Evolutionary conservation across 495 filamentous ascomycete species (phyloP).

Genomic region (Aspergillus kassunensis): DNA sequence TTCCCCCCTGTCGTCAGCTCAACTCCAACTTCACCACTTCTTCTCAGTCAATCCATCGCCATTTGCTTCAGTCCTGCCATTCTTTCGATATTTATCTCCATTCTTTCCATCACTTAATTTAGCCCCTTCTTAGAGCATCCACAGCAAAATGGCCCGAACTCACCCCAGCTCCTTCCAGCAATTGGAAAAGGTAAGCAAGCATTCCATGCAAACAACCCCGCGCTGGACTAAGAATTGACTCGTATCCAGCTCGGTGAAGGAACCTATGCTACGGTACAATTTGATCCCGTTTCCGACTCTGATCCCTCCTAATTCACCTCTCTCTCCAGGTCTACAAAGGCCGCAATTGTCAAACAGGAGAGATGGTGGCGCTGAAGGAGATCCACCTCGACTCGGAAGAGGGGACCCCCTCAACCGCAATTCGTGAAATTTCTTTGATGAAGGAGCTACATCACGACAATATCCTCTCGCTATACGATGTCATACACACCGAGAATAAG

Average conservation of each 20-base stretch:
- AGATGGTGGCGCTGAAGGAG: constrained; percentile 95
- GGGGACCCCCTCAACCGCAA: constrained; percentile 92
- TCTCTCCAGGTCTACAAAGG: constrained; percentile 86
- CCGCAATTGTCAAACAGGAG: constrained; percentile 88
- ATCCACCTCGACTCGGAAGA: constrained; percentile 98
- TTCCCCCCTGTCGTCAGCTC: neutral
- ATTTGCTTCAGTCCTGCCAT: neutral
- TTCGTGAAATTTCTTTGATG: constrained; percentile 97
- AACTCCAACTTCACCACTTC: neutral
- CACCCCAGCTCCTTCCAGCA: constrained; percentile 90
- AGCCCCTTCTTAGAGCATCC: neutral
- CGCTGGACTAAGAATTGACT: neutral
- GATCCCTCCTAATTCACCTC: constrained; percentile 9
- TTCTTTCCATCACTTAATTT: neutral
- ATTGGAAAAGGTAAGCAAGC: constrained; percentile 68
- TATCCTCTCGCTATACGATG: constrained; percentile 94
- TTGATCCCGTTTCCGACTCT: neutral
- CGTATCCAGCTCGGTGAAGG: constrained; percentile 76
- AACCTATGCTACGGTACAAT: constrained; percentile 91
- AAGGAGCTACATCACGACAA: constrained; percentile 98
- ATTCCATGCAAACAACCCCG: neutral
- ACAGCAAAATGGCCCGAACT: constrained; percentile 11
- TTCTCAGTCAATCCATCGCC: neutral
- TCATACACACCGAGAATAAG: constrained; percentile 98
- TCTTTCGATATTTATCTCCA: neutral